Conservation (phyloP, 495 filamentous ascomycete genomes). For the Halenospora varia region DNA sequence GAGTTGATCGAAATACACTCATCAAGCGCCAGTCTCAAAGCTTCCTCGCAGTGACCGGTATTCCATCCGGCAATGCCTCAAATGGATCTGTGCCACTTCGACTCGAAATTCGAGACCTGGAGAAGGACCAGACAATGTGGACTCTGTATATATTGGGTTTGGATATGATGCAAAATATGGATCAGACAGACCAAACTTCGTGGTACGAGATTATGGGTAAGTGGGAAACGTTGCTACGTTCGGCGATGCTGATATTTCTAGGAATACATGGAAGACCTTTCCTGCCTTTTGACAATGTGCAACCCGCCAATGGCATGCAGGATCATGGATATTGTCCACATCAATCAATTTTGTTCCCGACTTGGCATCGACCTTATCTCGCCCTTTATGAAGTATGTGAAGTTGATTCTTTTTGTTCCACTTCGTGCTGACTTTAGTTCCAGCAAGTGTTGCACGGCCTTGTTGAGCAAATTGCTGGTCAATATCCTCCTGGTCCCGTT, state of each 20-base stretch:
- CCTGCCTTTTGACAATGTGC: conserved; percentile 52
- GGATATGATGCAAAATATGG: conserved; percentile 39
- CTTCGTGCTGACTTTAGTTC: not conserved
- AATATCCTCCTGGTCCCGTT: conserved; percentile 42
- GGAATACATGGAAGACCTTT: conserved; percentile 64
- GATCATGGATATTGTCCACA: conserved; percentile 61
- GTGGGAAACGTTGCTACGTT: conserved; percentile 1
- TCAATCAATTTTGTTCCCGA: conserved; percentile 59
- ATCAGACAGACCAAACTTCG: conserved; percentile 47
- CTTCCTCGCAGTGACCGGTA: conserved; percentile 7
- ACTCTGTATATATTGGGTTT: conserved; percentile 20
- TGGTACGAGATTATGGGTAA: conserved; percentile 59
- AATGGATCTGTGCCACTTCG: conserved; percentile 27
- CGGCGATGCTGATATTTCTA: conserved; percentile 19
- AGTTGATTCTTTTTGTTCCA: not conserved
- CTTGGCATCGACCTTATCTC: conserved; percentile 72
- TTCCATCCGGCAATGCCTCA: conserved; percentile 15
- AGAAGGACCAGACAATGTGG: conserved; percentile 47
- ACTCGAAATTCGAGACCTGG: conserved; percentile 51
- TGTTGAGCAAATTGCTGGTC: conserved; percentile 45
- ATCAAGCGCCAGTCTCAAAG: conserved; percentile 4
- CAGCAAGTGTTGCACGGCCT: conserved; percentile 25
- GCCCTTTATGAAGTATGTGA: conserved; percentile 57
- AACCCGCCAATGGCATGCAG: conserved; percentile 38
- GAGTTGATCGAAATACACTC: not conserved